A percentile compares a stretch with the other conserved stretches of the same genome.
Evolutionary conservation across 2,329 filamentous ascomycete genomes (phyloP).

Genomic region (Fusarium sterilihyphosum): DNA sequence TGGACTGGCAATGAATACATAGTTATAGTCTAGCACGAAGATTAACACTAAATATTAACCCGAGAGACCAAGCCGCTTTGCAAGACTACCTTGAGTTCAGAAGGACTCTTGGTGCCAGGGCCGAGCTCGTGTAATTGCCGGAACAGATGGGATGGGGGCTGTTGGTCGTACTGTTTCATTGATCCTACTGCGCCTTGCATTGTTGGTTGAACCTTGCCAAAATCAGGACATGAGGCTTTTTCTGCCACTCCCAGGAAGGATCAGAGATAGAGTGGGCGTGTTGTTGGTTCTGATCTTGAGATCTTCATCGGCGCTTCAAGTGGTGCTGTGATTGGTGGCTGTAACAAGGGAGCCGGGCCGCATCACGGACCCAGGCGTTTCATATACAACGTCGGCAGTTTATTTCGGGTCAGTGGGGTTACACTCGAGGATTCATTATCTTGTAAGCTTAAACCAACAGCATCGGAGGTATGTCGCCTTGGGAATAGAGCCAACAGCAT

Average conservation of each 20-base stretch:
- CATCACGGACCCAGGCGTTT: neutral
- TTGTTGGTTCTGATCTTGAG: neutral
- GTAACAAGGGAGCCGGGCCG: neutral
- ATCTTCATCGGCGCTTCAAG: neutral
- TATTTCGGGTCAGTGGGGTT: neutral
- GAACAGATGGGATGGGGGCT: neutral
- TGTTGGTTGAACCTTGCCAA: neutral
- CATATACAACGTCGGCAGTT: neutral
- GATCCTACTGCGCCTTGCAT: neutral
- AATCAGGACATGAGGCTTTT: neutral
- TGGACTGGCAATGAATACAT: too few relatives aligned
- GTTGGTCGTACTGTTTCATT: neutral
- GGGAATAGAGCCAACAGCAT: neutral
- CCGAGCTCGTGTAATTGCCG: too few relatives aligned
- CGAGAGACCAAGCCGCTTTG: too few relatives aligned
- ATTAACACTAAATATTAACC: too few relatives aligned
- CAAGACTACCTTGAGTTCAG: too few relatives aligned
- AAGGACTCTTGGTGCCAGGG: too few relatives aligned
- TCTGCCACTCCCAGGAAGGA: neutral
- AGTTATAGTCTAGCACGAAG: too few relatives aligned
- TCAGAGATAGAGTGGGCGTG: neutral
- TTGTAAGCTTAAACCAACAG: slow-evolving; percentile 1
- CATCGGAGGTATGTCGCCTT: neutral
- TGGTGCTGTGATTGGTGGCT: neutral
- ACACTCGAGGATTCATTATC: neutral